phyloP scores from a whole-genome alignment of 2,329 filamentous ascomycete genomes.

The Leptoxyphium fumago region DNA sequence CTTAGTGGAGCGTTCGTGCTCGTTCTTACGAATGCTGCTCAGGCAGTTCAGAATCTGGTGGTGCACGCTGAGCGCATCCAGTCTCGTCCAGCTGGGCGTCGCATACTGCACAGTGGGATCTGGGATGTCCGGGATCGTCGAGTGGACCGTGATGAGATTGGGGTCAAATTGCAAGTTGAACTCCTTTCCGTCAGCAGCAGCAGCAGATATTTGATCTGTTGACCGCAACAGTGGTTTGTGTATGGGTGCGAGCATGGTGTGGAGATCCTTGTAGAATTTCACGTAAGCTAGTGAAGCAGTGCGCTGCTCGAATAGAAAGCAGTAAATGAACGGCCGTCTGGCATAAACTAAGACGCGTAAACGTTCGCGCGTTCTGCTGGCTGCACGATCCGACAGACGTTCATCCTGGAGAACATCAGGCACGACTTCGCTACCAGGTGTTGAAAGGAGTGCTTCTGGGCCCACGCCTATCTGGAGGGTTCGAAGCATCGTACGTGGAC shows the following conservation, averaged over 20 bases:
- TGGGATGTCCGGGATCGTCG: conserved; percentile 50
- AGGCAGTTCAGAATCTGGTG: conserved; percentile 44
- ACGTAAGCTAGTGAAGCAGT: conserved; percentile 38
- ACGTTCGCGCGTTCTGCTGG: conserved; percentile 8
- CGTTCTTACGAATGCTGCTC: conserved; percentile 34
- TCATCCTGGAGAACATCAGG: neutral
- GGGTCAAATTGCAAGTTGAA: conserved; percentile 42
- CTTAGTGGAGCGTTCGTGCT: conserved; percentile 47
- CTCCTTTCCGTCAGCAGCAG: conserved; percentile 38
- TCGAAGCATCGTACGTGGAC: conserved; percentile 43
- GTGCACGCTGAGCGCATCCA: conserved; percentile 49
- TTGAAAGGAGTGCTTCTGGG: conserved; percentile 3
- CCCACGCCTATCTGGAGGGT: conserved; percentile 51
- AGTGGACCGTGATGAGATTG: conserved; percentile 40
- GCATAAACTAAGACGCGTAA: conserved; percentile 60
- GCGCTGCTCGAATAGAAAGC: conserved; percentile 52
- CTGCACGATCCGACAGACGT: too few relatives aligned
- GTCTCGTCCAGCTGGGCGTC: conserved; percentile 31
- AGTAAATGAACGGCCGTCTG: conserved; percentile 60
- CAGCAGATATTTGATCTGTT: conserved; percentile 16
- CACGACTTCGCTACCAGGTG: neutral
- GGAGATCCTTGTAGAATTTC: conserved; percentile 34
- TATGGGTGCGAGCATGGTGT: conserved; percentile 36
- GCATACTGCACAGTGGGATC: conserved; percentile 20
- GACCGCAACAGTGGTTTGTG: conserved; percentile 26